These are phyloP conservation scores for Fusarium sarcochroum DNA, from an alignment of 2,329 filamentous ascomycete species.

Conservation along the genomic window DNA sequence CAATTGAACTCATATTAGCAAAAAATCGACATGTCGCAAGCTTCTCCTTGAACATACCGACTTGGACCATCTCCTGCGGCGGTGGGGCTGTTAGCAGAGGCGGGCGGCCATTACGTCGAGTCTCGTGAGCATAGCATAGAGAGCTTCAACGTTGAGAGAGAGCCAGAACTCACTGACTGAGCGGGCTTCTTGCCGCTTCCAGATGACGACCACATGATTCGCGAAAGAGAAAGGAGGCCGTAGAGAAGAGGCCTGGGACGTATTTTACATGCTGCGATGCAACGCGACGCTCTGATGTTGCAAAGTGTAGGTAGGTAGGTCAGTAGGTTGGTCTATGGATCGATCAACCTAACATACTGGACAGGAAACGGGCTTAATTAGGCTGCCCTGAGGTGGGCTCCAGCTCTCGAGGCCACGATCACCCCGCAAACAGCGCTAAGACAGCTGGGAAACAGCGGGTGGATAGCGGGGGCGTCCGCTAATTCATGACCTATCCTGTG, in stretches of 20 bases:
- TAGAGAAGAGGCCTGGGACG: conserved; percentile 43
- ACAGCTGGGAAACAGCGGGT: conserved; percentile 29
- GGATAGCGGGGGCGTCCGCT: conserved; percentile 26
- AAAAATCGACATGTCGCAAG: conserved; percentile 26
- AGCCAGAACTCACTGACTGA: conserved; percentile 72
- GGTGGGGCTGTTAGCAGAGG: conserved; percentile 56
- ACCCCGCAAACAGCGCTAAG: conserved; percentile 41
- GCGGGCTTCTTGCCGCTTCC: conserved; percentile 77
- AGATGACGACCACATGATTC: conserved; percentile 75
- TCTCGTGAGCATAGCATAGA: conserved; percentile 41
- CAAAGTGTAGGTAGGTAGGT: conserved; percentile 29
- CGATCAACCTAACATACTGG: conserved; percentile 16
- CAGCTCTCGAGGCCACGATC: conserved; percentile 31
- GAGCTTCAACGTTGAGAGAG: conserved; percentile 33
- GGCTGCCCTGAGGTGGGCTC: conserved; percentile 23
- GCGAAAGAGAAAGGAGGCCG: conserved; percentile 45
- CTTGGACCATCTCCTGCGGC: conserved; percentile 98
- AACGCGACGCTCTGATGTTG: conserved; percentile 47
- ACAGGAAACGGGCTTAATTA: conserved; percentile 31
- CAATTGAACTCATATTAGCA: conserved; percentile 49
- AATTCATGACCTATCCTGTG: conserved; percentile 14
- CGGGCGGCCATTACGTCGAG: conserved; percentile 43
- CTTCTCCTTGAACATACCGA: conserved; percentile 74
- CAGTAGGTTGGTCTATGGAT: conserved; percentile 36
- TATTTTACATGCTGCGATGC: conserved; percentile 52